Conservation (phyloP, 352 stramenopile species). For the Phytophthora meadii region DNA sequence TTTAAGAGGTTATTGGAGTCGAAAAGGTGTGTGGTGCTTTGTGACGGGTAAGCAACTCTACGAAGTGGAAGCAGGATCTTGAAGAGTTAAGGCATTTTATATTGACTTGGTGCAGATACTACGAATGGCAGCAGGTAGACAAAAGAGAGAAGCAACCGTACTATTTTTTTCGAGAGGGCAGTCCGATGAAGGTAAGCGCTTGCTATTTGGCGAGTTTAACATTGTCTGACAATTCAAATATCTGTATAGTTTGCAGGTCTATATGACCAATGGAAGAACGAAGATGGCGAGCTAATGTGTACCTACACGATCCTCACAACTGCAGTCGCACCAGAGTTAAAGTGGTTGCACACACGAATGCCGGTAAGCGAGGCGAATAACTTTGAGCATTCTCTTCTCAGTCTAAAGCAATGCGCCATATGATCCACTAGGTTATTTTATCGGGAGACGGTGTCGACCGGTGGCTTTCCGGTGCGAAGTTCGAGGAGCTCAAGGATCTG, state of each 20-base stretch:
- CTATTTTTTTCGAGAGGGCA: constrained; percentile 73
- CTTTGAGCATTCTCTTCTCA: background rate
- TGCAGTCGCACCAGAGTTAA: constrained; percentile 61
- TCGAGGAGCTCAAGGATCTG: constrained; percentile 60
- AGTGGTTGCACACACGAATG: constrained; percentile 90
- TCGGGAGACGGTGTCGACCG: constrained; percentile 58
- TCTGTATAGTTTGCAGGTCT: constrained; percentile 78
- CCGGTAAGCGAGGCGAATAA: constrained; percentile 46
- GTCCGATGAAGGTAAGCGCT: constrained; percentile 56
- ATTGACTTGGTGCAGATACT: constrained; percentile 59
- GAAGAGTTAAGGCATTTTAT: background rate
- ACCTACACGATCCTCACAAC: constrained; percentile 92
- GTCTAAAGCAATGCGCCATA: background rate
- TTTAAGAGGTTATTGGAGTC: constrained; percentile 77
- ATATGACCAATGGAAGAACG: constrained; percentile 84
- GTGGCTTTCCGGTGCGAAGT: constrained; percentile 76
- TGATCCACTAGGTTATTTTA: constrained; percentile 66
- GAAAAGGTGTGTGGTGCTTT: constrained; percentile 83
- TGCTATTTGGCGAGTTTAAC: background rate
- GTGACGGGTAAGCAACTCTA: constrained; percentile 60
- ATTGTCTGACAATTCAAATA: background rate
- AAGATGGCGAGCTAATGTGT: constrained; percentile 71
- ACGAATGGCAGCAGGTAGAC: constrained; percentile 91
- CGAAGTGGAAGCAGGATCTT: background rate
- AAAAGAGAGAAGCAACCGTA: constrained; percentile 92